A percentile compares a stretch with the other conserved stretches of the same genome.
These are phyloP conservation scores for Acer saccharum DNA, from an alignment of 345 rosid species.

Conservation along the genomic window DNA sequence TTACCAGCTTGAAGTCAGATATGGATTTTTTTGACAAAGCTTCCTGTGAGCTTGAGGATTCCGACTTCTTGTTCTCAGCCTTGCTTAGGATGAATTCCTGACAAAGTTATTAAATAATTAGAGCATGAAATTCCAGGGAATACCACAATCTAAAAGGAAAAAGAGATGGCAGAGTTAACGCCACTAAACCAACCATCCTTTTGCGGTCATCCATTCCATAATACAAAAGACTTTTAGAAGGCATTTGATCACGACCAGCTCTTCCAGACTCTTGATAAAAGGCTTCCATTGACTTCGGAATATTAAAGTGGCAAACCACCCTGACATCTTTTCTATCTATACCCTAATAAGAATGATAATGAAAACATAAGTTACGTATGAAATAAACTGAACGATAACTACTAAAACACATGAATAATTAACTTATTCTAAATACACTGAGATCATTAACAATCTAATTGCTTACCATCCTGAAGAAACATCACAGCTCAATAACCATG, in stretches of 20 bases:
- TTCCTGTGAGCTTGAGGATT: constrained; percentile 50
- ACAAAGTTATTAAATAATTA: constrained; percentile 24
- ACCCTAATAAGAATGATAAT: constrained; percentile 53
- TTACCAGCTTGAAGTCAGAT: constrained; percentile 75
- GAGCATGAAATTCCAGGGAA: constrained; percentile 13
- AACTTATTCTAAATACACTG: constrained; percentile 2
- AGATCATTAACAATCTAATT: constrained; percentile 19
- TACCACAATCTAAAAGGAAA: constrained; percentile 16
- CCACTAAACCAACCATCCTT: constrained; percentile 62
- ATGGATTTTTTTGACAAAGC: constrained; percentile 52
- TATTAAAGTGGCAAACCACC: constrained; percentile 86
- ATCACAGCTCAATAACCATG: constrained; percentile 38
- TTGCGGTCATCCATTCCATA: constrained; percentile 90
- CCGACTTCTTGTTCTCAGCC: constrained; percentile 60
- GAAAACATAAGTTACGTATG: constrained; percentile 21
- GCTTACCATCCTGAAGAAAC: constrained; percentile 88
- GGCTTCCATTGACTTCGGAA: constrained; percentile 97
- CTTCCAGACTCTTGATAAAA: constrained; percentile 99
- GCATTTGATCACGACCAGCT: constrained; percentile 95
- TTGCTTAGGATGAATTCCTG: constrained; percentile 86
- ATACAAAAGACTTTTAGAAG: constrained; percentile 81
- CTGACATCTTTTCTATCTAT: constrained; percentile 96
- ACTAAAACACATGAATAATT: neutral
- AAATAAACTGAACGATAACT: constrained; percentile 1
- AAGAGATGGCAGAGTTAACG: neutral